A percentile compares a stretch with the other conserved stretches of the same genome.
Conservation (phyloP, 1,284 basidiomycete genomes). For the Cutaneotrichosporon sp. region DNA sequence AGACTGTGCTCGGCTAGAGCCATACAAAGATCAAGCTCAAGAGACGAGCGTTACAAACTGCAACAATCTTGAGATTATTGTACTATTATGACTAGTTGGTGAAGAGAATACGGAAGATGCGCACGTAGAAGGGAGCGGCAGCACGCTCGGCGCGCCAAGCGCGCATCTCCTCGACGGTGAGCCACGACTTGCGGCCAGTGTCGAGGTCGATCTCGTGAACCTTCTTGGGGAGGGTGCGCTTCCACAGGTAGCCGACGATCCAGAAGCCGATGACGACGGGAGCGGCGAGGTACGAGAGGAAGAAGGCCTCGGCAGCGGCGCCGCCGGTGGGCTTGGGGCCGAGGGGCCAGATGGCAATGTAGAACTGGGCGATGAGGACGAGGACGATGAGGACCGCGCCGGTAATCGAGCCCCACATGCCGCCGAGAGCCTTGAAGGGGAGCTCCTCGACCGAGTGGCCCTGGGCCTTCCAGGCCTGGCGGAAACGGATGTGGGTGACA, state of each 20-base stretch:
- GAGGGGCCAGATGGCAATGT: slow-evolving; percentile 33
- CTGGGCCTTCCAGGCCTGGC: slow-evolving; percentile 52
- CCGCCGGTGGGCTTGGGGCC: slow-evolving; percentile 19
- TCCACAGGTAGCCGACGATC: slow-evolving; percentile 46
- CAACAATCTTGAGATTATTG: slow-evolving; percentile 2
- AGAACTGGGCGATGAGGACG: slow-evolving; percentile 51
- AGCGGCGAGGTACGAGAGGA: slow-evolving; percentile 55
- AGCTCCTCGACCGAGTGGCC: slow-evolving; percentile 56
- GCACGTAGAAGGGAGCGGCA: slow-evolving; percentile 37
- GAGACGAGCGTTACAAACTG: slow-evolving; percentile 4
- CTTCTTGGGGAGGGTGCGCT: slow-evolving; percentile 43
- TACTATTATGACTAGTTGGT: slow-evolving; percentile 11
- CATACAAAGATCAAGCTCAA: slow-evolving; percentile 5
- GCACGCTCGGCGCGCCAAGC: slow-evolving; percentile 35
- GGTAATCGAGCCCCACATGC: slow-evolving; percentile 55
- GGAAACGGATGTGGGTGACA: slow-evolving; percentile 52
- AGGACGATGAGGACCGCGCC: slow-evolving; percentile 51
- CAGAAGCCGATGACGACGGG: slow-evolving; percentile 52
- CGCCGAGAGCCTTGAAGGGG: slow-evolving; percentile 53
- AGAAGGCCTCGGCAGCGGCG: slow-evolving; percentile 47
- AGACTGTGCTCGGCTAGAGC: slow-evolving; percentile 2
- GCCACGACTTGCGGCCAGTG: slow-evolving; percentile 55
- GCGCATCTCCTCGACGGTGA: slow-evolving; percentile 53
- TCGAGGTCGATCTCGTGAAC: slow-evolving; percentile 54
- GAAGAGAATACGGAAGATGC: slow-evolving; percentile 50